These are phyloP conservation scores for Xylogone sp. DNA, from an alignment of 2,329 filamentous ascomycete species.

Conservation along the genomic window DNA sequence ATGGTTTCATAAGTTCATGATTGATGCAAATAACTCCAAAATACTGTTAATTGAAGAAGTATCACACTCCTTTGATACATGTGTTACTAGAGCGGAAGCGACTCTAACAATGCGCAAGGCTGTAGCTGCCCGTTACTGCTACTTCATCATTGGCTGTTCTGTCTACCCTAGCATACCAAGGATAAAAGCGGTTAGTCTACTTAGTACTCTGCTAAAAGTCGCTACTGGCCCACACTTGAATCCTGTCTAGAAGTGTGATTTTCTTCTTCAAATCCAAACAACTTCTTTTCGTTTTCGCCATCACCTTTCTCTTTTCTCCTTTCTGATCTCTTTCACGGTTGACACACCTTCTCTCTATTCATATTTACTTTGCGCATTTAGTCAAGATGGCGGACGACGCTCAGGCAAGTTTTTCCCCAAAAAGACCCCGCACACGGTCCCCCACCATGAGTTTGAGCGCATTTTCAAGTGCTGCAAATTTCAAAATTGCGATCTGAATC, in stretches of 20 bases:
- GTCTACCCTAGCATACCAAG: background rate
- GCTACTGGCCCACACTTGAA: background rate
- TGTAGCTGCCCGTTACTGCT: background rate
- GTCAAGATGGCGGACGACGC: conserved; percentile 63
- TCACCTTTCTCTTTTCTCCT: conserved; percentile 2
- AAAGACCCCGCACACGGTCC: conserved; percentile 21
- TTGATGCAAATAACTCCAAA: background rate
- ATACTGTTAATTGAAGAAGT: background rate
- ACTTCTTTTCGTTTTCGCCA: conserved; percentile 5
- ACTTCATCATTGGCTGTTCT: background rate
- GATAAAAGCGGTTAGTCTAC: background rate
- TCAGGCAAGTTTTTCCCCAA: conserved; percentile 47
- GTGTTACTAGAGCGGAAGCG: background rate
- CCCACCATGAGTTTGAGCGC: conserved; percentile 25
- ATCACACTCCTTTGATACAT: background rate
- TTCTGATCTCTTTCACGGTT: conserved; percentile 1
- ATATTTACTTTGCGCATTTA: conserved; percentile 24
- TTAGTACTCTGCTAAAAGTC: background rate
- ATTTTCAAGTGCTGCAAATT: conserved; percentile 7
- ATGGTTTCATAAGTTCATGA: background rate
- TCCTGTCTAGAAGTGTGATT: background rate
- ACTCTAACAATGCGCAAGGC: background rate
- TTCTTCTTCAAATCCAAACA: background rate
- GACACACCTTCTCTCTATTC: conserved; percentile 1
- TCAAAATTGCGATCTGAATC: background rate